These are phyloP conservation scores for Colletotrichum sp. DNA, from an alignment of 2,329 filamentous ascomycete species.

Conservation along the genomic window DNA sequence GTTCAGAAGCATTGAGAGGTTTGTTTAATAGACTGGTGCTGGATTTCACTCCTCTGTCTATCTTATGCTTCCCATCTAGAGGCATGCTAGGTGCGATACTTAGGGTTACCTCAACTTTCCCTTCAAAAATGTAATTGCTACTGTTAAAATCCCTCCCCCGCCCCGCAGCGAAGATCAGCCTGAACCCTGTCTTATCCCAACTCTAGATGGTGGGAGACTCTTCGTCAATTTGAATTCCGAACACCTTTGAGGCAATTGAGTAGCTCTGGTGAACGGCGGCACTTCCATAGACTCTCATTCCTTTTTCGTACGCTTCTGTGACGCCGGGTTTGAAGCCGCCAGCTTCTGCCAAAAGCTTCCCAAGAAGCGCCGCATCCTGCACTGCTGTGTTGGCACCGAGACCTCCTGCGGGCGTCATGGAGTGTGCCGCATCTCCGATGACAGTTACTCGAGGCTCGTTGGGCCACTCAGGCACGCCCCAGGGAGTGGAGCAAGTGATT, in stretches of 20 bases:
- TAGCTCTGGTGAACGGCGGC: background rate
- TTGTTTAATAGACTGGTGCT: too few species aligned
- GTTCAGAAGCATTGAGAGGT: too few species aligned
- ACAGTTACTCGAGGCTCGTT: slow-evolving; percentile 64
- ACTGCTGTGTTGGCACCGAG: background rate
- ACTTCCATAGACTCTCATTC: background rate
- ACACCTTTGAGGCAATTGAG: background rate
- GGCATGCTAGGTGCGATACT: too few species aligned
- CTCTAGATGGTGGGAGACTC: background rate
- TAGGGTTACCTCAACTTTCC: too few species aligned
- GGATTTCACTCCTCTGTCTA: too few species aligned
- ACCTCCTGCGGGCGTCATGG: slow-evolving; percentile 49
- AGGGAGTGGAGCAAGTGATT: slow-evolving; percentile 66
- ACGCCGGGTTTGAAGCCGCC: background rate
- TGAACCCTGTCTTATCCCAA: background rate
- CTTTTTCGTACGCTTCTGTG: background rate
- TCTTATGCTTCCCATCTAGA: too few species aligned
- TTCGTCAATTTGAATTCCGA: background rate
- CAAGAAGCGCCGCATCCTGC: background rate
- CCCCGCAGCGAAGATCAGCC: too few species aligned
- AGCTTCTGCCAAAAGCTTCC: background rate
- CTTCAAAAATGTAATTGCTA: too few species aligned
- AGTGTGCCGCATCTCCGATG: slow-evolving; percentile 62
- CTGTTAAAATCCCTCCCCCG: too few species aligned
- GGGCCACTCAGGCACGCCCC: slow-evolving; percentile 64